Base-by-base conservation (phyloP, 495 filamentous ascomycete species). In the Chaetomium tenue region DNA sequence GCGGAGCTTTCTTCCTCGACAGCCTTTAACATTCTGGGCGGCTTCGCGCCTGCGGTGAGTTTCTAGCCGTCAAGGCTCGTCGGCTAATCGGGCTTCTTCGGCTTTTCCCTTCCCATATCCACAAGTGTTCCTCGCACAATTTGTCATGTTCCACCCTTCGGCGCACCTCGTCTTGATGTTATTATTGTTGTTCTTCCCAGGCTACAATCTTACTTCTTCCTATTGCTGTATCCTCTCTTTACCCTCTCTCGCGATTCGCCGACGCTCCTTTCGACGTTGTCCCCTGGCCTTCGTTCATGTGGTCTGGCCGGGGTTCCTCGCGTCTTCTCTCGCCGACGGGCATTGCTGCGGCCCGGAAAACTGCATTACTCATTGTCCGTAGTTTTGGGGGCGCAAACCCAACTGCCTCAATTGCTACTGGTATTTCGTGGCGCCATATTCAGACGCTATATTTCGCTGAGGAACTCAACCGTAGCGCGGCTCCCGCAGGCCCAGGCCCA, bases 241-340 rank as follows among this genome's bases (percentile, higher is more conserved):
- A 13, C 26, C 57, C 26, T 66, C 40, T 20, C 51, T 52, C 12
- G 57, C 57, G 30, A 20, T 2, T 9, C 57, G 57, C 3, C 54
- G 58, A 12, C 62, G 64, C 33, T 56, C 60, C 18, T 66, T 61
- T 7, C 61, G 65, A 9, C 60, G 63, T 23, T 58, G 61, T 6
- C 11, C 30, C 61, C 64, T 57, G 6, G 53, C 51, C 28, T 69
- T 62, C 22, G 55, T 60, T 23, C 47, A 25, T 2, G 20, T 26
- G 48, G 61, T 65, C 15, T 44, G 55, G 20, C 60, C 28, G 8
- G 61, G 25, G 51, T 64, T 61, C 42, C 26, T 25, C 7, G 33
- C 61, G n/a, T 50, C 20, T 6, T 50, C 15, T 30, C 3, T 30
- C 4, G 7, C 18, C 25, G 2, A 15, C 8, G 5, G 57, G 33